Evolutionary conservation across 805 yeast genomes (phyloP).

Genomic region (Yarrowia phangngaensis): DNA sequence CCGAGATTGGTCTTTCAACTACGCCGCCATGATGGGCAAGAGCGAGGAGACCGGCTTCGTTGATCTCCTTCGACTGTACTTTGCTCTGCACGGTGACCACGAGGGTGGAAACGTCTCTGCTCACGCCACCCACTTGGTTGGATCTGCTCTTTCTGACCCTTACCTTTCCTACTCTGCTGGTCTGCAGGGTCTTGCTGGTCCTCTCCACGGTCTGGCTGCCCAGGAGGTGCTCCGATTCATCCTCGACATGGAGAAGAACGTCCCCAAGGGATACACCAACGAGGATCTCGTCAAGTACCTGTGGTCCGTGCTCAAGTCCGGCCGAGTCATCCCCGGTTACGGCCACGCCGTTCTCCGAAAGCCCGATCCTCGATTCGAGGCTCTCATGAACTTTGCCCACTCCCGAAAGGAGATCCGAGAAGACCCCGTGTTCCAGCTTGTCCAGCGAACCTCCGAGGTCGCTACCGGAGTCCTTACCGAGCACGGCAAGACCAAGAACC

Average conservation of each 20-base stretch:
- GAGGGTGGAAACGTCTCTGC: constrained; percentile 90
- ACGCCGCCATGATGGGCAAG: constrained; percentile 59
- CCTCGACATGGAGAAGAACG: constrained; percentile 58
- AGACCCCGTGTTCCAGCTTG: constrained; percentile 73
- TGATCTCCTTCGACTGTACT: constrained; percentile 75
- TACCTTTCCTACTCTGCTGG: constrained; percentile 77
- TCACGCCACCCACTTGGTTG: constrained; percentile 80
- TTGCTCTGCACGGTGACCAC: constrained; percentile 81
- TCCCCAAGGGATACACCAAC: constrained; percentile 66
- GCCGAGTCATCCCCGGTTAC: constrained; percentile 85
- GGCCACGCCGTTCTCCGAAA: constrained; percentile 86
- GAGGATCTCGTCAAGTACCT: constrained; percentile 69
- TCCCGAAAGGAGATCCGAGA: constrained; percentile 47
- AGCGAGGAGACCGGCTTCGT: constrained; percentile 64
- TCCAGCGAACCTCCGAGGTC: constrained; percentile 70
- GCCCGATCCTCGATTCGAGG: constrained; percentile 84
- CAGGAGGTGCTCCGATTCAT: constrained; percentile 85
- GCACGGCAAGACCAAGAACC: constrained; percentile 89
- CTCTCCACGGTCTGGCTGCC: constrained; percentile 82
- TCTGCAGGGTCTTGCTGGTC: constrained; percentile 81
- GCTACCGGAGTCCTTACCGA: constrained; percentile 76
- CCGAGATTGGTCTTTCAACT: constrained; percentile 62
- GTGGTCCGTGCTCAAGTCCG: constrained; percentile 74
- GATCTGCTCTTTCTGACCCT: constrained; percentile 77
- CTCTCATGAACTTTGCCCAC: constrained; percentile 78